These are phyloP conservation scores for Globisporangium irregulare DNA, from an alignment of 352 stramenopile genomes.

Conservation along the genomic window DNA sequence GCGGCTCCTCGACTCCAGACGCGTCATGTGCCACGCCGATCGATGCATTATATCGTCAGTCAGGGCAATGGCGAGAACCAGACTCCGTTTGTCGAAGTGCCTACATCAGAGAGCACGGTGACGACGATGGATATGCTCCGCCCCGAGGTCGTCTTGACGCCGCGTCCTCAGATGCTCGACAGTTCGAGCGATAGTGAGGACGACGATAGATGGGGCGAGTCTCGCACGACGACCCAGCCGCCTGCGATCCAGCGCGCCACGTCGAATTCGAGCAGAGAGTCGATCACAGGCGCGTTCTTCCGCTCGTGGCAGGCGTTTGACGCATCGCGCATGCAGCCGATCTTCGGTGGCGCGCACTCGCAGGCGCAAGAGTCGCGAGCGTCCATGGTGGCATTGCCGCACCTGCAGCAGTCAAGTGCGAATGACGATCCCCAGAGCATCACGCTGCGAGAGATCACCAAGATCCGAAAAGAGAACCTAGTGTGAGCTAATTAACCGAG, in stretches of 20 bases:
- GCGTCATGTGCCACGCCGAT: slow-evolving; percentile 38
- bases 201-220: slow-evolving; percentile 18
- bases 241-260: slow-evolving; percentile 28
- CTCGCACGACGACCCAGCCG: slow-evolving; percentile 11
- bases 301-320: slow-evolving; percentile 80
- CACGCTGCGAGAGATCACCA: slow-evolving; percentile 25
- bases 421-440: slow-evolving; percentile 13
- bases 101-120: slow-evolving; percentile 22
- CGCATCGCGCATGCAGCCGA: slow-evolving; percentile 72
- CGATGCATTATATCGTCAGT: slow-evolving; percentile 54
- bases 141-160: slow-evolving; percentile 49
- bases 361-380: slow-evolving; percentile 11
- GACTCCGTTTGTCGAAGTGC: slow-evolving; percentile 19
- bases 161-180: slow-evolving; percentile 69
- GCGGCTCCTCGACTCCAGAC: slow-evolving; percentile 23
- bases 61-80: slow-evolving; percentile 20
- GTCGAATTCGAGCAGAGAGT: slow-evolving; percentile 37
- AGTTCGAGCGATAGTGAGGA: slow-evolving; percentile 49
- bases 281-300: slow-evolving; percentile 61
- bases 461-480: slow-evolving; percentile 38
- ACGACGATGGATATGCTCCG: slow-evolving; percentile 25
- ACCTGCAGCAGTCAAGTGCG: slow-evolving; percentile 13
- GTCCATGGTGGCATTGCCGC: slow-evolving; percentile 11
- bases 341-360: slow-evolving; percentile 64
- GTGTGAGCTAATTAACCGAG: slow-evolving; percentile 23